Base-by-base conservation (phyloP, 2,329 filamentous ascomycete species). In the Escovopsis sp. region DNA sequence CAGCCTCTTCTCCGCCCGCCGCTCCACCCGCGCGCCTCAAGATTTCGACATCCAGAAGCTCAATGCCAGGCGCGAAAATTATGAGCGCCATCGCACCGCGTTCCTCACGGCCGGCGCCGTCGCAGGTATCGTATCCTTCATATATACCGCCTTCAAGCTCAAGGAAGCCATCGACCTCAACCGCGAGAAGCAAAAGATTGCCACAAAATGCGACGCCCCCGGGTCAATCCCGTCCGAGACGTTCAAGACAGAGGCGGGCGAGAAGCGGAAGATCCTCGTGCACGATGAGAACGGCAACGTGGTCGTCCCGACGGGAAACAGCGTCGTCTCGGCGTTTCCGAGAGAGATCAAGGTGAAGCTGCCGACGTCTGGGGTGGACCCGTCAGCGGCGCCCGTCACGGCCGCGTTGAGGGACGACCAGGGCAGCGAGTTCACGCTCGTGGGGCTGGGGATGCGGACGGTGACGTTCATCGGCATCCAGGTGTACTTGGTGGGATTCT, bases 401-500 rank as follows among this genome's bases (percentile, higher is more conserved):
- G 54, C 58, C n/a, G 62, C 61, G 36, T 49, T 63, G 43, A 51
- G 50, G 13, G 49, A 66, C 40, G 60, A 64, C 39, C 55, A 64
- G 45, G 70, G 61, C 47, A 74, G 60, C 53, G 82, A 94, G 53
- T 96, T 95, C 59, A 88, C 86, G 16, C 71, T 96, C 0, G 73
- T 96, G 7, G 91, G 91, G 0, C 65, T 95, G 5, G 91, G 91
- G 14, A 80, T 93, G 47, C 76, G 91, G 42, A 87, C 82, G 1
- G 91, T 98, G 29, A 93, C 84, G 20, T 94, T 96, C 60, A 65
- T 96, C 36, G 68, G 76, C 39, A 86, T 98, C 36, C 81, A 94
- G 58, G 91, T 98, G 41, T 98, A 98, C 64, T 83, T 96, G 14
- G 83, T 94, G 0, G 91, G 89, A 13, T 76, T 93, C 52, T 98